Evolutionary conservation across 768 basidiomycete species (phyloP), one percentile per base, ranked within the genome.

Genomic region (Agrocybe chaxingu): DNA sequence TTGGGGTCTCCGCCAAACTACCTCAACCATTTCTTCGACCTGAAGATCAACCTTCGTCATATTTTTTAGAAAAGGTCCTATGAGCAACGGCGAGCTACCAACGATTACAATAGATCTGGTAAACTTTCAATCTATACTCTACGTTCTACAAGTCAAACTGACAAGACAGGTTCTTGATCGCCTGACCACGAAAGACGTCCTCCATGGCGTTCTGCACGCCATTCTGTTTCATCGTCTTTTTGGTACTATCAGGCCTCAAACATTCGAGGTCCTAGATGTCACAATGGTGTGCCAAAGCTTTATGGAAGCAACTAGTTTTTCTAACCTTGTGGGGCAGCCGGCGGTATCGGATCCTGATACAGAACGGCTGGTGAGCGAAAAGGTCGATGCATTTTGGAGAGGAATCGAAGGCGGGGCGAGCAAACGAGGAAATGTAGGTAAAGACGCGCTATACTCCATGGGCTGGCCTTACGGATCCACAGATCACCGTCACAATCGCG

Each of bases 171-270:
- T 82, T 40, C 72, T 92, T 44, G 90, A 92, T 65, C 80, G 89
- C 19, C 78, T 76, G 44, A 84, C 79, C 12, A 78, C 81, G 34
- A 85, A 83, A 65, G 89, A 92, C 56, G 87, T 85, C 39, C 77
- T 92, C 5, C 78, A 77, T 48, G 89, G 82, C 3, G 73, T 91
- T 46, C 75, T 93, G n/a, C 91, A 92, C 59, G 75, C 88, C 0
- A 85, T 92, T 42, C 71, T 92, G 11, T 92, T 93, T 62, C 90
- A 93, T 62, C 80, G 90, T 7, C 72, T 91, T 13, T 89, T 92
- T 61, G 91, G 90, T 3, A 83, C 81, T 0, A 78, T 92, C 38
- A 89, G 85, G 57, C 86, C 91, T 0, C 78, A 79, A 57, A 84
- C 77, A 2, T 85, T 87, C 52, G 90, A 92, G 50, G 83, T 92